phyloP scores from a whole-genome alignment of 495 filamentous ascomycete species.

The Jackrogersella minutella region DNA sequence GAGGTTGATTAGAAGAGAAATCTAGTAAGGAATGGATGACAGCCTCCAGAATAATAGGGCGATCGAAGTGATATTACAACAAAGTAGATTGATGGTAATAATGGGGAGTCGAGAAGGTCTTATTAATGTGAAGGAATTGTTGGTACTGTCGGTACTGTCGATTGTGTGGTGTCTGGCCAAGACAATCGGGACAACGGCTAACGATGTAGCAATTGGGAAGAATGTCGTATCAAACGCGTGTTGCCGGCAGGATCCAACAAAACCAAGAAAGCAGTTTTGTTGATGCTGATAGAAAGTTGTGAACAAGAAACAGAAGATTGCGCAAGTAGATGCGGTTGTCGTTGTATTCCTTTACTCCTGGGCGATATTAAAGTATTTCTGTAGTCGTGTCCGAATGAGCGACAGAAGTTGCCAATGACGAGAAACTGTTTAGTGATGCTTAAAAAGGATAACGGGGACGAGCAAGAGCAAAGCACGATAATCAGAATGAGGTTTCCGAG shows the following conservation, averaged over 20 bases:
- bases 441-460: constrained; percentile 49
- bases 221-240: constrained; percentile 47
- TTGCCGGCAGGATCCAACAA: constrained; percentile 35
- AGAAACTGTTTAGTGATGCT: constrained; percentile 41
- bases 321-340: constrained; percentile 32
- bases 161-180: constrained; percentile 9
- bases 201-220: constrained; percentile 38
- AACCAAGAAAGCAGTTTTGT: constrained; percentile 34
- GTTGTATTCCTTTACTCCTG: constrained; percentile 27
- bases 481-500: constrained; percentile 27
- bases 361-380: constrained; percentile 37
- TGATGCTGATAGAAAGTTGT: constrained; percentile 39
- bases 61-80: constrained; percentile 45
- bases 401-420: constrained; percentile 27
- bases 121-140: constrained; percentile 39
- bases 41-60: constrained; percentile 40
- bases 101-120: constrained; percentile 30
- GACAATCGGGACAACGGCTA: constrained; percentile 30
- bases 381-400: constrained; percentile 42
- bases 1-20: constrained; percentile 44
- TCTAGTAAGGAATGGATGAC: constrained; percentile 46
- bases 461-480: constrained; percentile 31
- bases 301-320: constrained; percentile 46
- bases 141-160: constrained; percentile 13
- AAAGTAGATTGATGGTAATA: constrained; percentile 34